Evolutionary conservation across 345 rosid species (phyloP).

Genomic region (Jatropha curcas): DNA sequence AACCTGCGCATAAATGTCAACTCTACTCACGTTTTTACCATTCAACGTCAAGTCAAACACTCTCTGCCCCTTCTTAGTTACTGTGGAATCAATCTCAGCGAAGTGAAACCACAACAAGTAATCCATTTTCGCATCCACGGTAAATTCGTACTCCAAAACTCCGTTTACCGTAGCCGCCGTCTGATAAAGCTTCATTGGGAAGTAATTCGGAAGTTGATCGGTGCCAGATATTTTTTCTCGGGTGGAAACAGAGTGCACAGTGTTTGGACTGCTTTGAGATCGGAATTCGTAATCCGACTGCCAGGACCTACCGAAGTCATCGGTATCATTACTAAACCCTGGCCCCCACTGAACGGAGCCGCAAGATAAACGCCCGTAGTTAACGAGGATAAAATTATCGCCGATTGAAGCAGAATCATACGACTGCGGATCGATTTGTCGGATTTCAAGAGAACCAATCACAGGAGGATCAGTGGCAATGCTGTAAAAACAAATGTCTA

Average conservation of each 20-base stretch:
- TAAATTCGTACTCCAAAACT: slow-evolving; percentile 54
- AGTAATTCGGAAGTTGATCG: slow-evolving; percentile 72
- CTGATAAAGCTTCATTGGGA: slow-evolving; percentile 91
- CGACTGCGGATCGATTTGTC: slow-evolving; percentile 69
- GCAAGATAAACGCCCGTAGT: slow-evolving; percentile 79
- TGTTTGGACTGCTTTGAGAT: slow-evolving; percentile 22
- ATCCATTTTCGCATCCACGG: slow-evolving; percentile 88
- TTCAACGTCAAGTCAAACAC: slow-evolving; percentile 80
- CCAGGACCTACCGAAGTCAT: slow-evolving; percentile 85
- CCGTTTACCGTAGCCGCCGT: slow-evolving; percentile 60
- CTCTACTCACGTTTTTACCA: slow-evolving; percentile 56
- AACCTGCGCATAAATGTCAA: slow-evolving; percentile 65
- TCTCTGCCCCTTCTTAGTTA: slow-evolving; percentile 64
- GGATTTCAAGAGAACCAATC: slow-evolving; percentile 74
- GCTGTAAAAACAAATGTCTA: slow-evolving; percentile 86
- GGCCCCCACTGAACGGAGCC: slow-evolving; percentile 90
- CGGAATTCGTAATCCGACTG: slow-evolving; percentile 62
- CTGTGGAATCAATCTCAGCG: slow-evolving; percentile 79
- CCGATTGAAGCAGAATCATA: slow-evolving; percentile 58
- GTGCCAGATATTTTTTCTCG: slow-evolving; percentile 44
- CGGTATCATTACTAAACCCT: slow-evolving; percentile 82
- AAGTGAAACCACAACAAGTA: slow-evolving; percentile 95
- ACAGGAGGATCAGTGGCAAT: slow-evolving; percentile 94
- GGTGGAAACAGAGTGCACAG: slow-evolving; percentile 47
- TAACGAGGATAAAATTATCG: slow-evolving; percentile 52